Evolutionary conservation across 1,139 yeast species (phyloP), one percentile per base, ranked within the genome.

Genomic region (Insectozyma bohioensis): DNA sequence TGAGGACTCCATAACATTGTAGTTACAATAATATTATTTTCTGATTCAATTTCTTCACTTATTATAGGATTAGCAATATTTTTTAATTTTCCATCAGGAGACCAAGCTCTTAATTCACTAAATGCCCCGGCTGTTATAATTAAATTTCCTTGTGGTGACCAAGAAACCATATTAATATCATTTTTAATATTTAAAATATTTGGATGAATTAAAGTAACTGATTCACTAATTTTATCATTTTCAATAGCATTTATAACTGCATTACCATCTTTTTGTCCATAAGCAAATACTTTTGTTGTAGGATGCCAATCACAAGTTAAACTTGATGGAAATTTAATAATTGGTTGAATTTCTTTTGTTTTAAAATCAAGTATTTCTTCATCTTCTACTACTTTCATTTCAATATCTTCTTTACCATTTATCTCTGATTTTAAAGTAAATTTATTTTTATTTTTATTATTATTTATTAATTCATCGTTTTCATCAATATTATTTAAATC

Each of bases 91-190:
- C 90, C 92, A 34, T 76, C 80, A 0, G 75, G 70, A 12, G 77
- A 69, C 92, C 92, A 84, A 10, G 82, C 64, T 36, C 87, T 59
- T 10, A 84, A 49, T 45, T 82, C 90, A 12, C 92, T 90, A 43
- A 67, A 66, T 30, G 70, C 72, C 2, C 76, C 72, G 1, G 78
- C 79, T 0, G 87, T 80, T 8, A 79, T 59, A 3, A 83, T 54
- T 10, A 66, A 47, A 34, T 71, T 62, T 0, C 90, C 90, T 37
- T 61, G 60, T 1, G 83, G 83, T 2, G 85, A 68, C 90, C 90
- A 84, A 4, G 76, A 57, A 2, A 81, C 61, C 3, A 67, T 54
- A 11, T 77, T 69, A 12, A 67, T 54, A 18, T 58, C 61, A 41
- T 56, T 57, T 18, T 50, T 43, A 1, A 42, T 32, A 12, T 48